Evolutionary conservation across 208 protist species (phyloP).

Genomic region (Crithidia fasciculata): DNA sequence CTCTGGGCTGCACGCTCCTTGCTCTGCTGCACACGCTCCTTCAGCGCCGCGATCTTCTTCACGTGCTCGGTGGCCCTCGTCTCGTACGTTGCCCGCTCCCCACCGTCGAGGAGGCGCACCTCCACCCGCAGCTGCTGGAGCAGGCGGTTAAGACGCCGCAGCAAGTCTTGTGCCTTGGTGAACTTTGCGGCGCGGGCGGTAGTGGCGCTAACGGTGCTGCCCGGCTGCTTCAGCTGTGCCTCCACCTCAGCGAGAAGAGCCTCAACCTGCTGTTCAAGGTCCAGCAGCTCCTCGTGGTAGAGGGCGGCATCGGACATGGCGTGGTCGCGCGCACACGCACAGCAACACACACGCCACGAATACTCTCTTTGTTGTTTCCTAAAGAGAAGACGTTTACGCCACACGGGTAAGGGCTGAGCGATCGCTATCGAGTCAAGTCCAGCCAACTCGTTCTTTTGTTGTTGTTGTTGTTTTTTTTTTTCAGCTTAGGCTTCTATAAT

Average conservation of each 20-base stretch:
- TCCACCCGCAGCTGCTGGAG: slow-evolving; percentile 70
- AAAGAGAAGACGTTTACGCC: too few species aligned
- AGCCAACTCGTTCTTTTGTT: too few species aligned
- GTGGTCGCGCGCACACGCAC: neutral
- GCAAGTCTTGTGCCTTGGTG: slow-evolving; percentile 42
- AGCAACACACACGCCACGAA: too few species aligned
- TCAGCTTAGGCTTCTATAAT: too few species aligned
- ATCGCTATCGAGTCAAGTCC: too few species aligned
- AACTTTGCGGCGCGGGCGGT: slow-evolving; percentile 17
- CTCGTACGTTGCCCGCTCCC: slow-evolving; percentile 36
- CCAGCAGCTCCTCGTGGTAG: slow-evolving; percentile 72
- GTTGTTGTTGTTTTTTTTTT: too few species aligned
- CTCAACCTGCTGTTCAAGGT: slow-evolving; percentile 55
- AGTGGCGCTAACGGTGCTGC: slow-evolving; percentile 17
- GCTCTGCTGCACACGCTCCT: slow-evolving; percentile 25
- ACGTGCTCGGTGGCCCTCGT: slow-evolving; percentile 27
- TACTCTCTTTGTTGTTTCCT: too few species aligned
- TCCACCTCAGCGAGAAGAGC: slow-evolving; percentile 28
- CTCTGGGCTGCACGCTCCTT: slow-evolving; percentile 24
- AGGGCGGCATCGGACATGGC: slow-evolving; percentile 42
- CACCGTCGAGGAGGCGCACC: slow-evolving; percentile 59
- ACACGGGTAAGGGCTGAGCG: too few species aligned
- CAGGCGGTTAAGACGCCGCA: slow-evolving; percentile 47
- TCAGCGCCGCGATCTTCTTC: slow-evolving; percentile 27
- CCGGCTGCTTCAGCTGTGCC: neutral